Conservation (phyloP, 2,329 filamentous ascomycete genomes). For the Emydomyces testavorans region DNA sequence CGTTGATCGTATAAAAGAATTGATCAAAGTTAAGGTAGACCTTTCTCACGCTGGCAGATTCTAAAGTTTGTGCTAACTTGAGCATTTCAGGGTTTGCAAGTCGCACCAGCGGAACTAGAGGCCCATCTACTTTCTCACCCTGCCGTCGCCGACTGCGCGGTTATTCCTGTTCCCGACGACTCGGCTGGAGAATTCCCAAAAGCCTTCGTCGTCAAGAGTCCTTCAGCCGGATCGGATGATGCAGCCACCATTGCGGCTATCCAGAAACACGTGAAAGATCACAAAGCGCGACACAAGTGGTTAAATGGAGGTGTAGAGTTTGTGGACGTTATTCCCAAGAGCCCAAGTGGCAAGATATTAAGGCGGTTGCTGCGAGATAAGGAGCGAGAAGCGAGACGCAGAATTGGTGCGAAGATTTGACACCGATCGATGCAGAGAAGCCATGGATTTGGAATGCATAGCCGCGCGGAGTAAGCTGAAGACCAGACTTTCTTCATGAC, state of each 20-base stretch:
- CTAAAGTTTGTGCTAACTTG: neutral
- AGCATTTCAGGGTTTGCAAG: slow-evolving; percentile 56
- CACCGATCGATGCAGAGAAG: too few relatives aligned
- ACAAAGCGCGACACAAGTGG: slow-evolving; percentile 53
- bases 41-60: neutral
- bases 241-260: slow-evolving; percentile 42
- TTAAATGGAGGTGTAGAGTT: slow-evolving; percentile 50
- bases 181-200: slow-evolving; percentile 52
- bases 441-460: too few relatives aligned
- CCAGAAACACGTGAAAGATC: slow-evolving; percentile 47
- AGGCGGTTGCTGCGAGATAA: slow-evolving; percentile 57
- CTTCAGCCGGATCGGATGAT: slow-evolving; percentile 43
- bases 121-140: slow-evolving; percentile 65
- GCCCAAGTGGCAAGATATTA: slow-evolving; percentile 52
- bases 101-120: slow-evolving; percentile 73
- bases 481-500: too few relatives aligned
- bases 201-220: slow-evolving; percentile 51
- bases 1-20: slow-evolving; percentile 67
- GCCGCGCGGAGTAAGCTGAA: too few relatives aligned
- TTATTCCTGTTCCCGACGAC: slow-evolving; percentile 60
- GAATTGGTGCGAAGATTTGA: slow-evolving; percentile 56
- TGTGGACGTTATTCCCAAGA: slow-evolving; percentile 48
- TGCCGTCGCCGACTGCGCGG: slow-evolving; percentile 63
- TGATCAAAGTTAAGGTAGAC: slow-evolving; percentile 64
- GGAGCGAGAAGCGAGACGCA: slow-evolving; percentile 57